Evolutionary conservation across 1,139 yeast species (phyloP), one percentile per base, ranked within the genome.

Genomic region (Hemisphaericaspora xylofermentans): DNA sequence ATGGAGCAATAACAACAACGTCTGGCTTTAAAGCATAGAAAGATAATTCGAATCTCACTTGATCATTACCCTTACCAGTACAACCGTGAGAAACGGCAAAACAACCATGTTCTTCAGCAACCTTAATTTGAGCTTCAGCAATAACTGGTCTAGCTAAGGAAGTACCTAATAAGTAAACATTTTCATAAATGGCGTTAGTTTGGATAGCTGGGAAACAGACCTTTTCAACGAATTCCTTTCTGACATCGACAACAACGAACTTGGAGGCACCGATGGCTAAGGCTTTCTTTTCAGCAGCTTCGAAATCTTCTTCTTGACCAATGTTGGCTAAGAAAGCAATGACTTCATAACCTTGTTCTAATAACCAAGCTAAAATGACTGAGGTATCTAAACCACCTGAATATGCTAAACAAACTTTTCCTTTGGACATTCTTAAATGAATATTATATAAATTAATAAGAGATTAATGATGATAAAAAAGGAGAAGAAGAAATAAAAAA

Each of bases 41-140:
- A 9, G 95, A 86, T 53, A 93, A 77, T 74, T 93, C 98, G 64
- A 93, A 93, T 72, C 98, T 85, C 53, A 93, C 98, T 75, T 93
- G 98, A 70, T 93, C 98, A 66, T 93, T 93, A 73, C 98, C 98
- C 76, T 93, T 93, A 75, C 98, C 98, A 54, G 98, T 93, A 74
- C 98, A 93, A 49, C 98, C 98, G 68, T 93, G 98, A 40, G 96
- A 83, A 43, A 93, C 98, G 42, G 98, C 98, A 58, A 91, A 89
- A 78, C 98, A 93, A 46, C 97, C 97, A 68, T 94, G 93, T 60
- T 87, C 82, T 73, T 89, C 95, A 49, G 98, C 98, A 52, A 88
- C 97, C 60, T 86, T 80, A 62, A 93, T 93, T 73, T 93, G 98
- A 38, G 98, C 98, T 72, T 91, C 84, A 43, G 98, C 97, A 67